Conservation (phyloP, 495 filamentous ascomycete genomes). For the Cercophora sp. region DNA sequence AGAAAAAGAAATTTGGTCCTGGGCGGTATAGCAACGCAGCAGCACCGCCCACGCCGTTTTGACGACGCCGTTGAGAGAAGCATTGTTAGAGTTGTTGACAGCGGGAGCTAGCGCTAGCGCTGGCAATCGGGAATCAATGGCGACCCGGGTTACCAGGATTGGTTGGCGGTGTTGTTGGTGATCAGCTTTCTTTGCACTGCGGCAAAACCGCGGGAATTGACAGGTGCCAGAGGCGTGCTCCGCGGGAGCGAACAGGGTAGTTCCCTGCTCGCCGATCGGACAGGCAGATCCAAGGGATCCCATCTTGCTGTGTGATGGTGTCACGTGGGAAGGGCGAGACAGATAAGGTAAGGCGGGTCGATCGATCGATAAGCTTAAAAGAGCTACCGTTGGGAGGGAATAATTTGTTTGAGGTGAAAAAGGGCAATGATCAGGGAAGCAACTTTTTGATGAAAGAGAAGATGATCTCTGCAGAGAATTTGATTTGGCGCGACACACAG, state of each 20-base stretch:
- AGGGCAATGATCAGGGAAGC: neutral
- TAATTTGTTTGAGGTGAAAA: conserved; percentile 1
- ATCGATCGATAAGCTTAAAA: conserved; percentile 8
- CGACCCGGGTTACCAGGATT: conserved; percentile 14
- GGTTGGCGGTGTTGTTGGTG: conserved; percentile 1
- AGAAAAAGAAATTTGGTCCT: conserved; percentile 21
- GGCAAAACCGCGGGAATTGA: conserved; percentile 19
- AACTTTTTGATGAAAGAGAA: neutral
- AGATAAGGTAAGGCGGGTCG: neutral
- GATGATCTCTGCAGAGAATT: conserved; percentile 2
- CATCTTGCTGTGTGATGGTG: conserved; percentile 8
- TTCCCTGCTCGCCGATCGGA: conserved; percentile 12
- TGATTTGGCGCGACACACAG: neutral
- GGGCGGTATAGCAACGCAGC: conserved; percentile 23
- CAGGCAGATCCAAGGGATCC: conserved; percentile 7
- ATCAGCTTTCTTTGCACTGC: neutral
- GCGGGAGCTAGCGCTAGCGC: neutral
- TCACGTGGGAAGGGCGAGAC: conserved; percentile 2
- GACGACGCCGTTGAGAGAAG: conserved; percentile 13
- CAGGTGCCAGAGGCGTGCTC: conserved; percentile 9
- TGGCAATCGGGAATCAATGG: conserved; percentile 5
- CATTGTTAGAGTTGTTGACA: conserved; percentile 10
- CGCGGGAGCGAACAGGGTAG: neutral
- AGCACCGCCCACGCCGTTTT: conserved; percentile 21
- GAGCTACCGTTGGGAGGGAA: conserved; percentile 1